Evolutionary conservation across 164 flowering plant species (phyloP).

Genomic region (Annona cherimola): DNA sequence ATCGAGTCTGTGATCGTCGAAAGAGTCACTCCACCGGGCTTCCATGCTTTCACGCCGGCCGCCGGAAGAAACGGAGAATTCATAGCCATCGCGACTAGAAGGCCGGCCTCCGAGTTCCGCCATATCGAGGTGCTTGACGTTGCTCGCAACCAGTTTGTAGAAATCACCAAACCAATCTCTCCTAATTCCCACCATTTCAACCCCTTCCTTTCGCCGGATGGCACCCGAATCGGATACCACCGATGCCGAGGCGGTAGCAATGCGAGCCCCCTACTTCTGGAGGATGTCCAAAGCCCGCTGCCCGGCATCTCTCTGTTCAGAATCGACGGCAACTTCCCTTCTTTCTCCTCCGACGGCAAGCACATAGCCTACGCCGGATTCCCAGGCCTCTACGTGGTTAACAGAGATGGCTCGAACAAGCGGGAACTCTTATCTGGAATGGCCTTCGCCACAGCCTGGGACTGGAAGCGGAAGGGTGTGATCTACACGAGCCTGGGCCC

Average conservation of each 20-base stretch:
- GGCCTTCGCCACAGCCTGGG: slow-evolving; percentile 78
- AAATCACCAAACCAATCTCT: slow-evolving; percentile 46
- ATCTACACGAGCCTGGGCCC: slow-evolving; percentile 74
- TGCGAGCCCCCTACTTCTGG: slow-evolving; percentile 30
- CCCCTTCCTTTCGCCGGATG: slow-evolving; percentile 73
- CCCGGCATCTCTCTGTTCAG: slow-evolving; percentile 50
- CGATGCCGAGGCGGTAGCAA: slow-evolving; percentile 41
- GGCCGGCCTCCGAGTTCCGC: slow-evolving; percentile 56
- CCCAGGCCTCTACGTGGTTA: slow-evolving; percentile 68
- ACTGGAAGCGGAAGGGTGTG: slow-evolving; percentile 57
- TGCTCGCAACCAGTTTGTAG: slow-evolving; percentile 34
- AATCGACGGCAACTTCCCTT: slow-evolving; percentile 75
- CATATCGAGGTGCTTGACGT: slow-evolving; percentile 71
- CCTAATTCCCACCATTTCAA: slow-evolving; percentile 68
- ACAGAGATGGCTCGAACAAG: slow-evolving; percentile 59
- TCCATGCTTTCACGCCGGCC: slow-evolving; percentile 88
- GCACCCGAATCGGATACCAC: slow-evolving; percentile 65
- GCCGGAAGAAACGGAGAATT: slow-evolving; percentile 36
- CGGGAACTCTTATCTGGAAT: slow-evolving; percentile 29
- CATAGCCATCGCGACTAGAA: slow-evolving; percentile 74
- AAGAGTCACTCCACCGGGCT: slow-evolving; percentile 81
- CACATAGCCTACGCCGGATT: slow-evolving; percentile 55
- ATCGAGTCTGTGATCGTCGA: slow-evolving; percentile 34
- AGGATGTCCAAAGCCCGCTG: slow-evolving; percentile 42
- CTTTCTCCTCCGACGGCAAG: slow-evolving; percentile 71